These are phyloP conservation scores for Aspergillus hiratsukae DNA, from an alignment of 2,329 filamentous ascomycete genomes.

Conservation along the genomic window DNA sequence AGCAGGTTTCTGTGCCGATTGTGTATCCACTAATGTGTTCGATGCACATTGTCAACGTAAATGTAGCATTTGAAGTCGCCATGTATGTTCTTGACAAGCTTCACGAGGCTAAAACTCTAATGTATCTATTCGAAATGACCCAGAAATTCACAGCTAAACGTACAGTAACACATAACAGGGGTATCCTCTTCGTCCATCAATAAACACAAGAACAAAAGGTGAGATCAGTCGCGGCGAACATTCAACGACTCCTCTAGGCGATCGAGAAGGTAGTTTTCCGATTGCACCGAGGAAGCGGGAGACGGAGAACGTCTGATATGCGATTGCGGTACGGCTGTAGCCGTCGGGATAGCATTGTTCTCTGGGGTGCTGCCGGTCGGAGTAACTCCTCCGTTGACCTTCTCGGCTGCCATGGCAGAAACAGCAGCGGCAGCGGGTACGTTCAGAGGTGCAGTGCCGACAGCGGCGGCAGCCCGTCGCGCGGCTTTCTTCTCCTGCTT, in stretches of 20 bases:
- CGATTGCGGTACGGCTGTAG: neutral
- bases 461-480: neutral
- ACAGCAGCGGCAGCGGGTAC: neutral
- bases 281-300: slow-evolving; percentile 14
- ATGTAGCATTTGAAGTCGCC: neutral
- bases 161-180: neutral
- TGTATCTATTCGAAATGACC: neutral
- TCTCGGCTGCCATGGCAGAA: neutral
- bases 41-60: neutral
- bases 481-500: slow-evolving; percentile 18
- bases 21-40: neutral
- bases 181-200: slow-evolving; percentile 1
- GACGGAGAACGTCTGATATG: slow-evolving; percentile 12
- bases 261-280: slow-evolving; percentile 22
- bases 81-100: neutral
- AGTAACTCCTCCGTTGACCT: neutral
- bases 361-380: neutral
- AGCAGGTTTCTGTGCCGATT: neutral
- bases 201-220: neutral
- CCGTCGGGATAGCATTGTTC: neutral
- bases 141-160: neutral
- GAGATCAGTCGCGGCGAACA: neutral
- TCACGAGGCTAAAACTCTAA: neutral
- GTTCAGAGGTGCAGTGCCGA: neutral
- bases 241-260: slow-evolving; percentile 21